Percentiles rank a stretch among this genome's conserved stretches.
phyloP scores from a whole-genome alignment of 1,284 basidiomycete species.

The Leccinum laetum region DNA sequence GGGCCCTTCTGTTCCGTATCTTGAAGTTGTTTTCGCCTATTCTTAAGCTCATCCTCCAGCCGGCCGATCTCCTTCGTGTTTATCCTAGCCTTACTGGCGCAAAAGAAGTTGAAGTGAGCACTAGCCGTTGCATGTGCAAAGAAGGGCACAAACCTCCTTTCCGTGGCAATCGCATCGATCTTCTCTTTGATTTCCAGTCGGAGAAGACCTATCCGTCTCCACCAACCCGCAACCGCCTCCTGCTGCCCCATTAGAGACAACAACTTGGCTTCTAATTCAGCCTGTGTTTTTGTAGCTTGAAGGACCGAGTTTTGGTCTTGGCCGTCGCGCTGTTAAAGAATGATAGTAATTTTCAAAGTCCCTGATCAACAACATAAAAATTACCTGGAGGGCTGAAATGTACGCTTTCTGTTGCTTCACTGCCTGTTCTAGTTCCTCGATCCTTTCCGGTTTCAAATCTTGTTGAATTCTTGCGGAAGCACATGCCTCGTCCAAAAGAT shows the following conservation, averaged over 20 bases:
- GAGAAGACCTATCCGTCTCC: background rate
- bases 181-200: background rate
- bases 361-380: background rate
- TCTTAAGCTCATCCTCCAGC: slow-evolving; percentile 1
- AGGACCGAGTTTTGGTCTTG: background rate
- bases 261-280: background rate
- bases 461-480: slow-evolving; percentile 11
- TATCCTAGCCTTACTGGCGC: background rate
- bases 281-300: background rate
- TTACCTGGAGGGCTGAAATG: slow-evolving; percentile 4
- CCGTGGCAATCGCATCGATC: background rate
- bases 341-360: background rate
- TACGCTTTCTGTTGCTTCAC: background rate
- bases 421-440: slow-evolving; percentile 4
- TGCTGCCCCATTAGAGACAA: background rate
- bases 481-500: slow-evolving; percentile 13
- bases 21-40: background rate
- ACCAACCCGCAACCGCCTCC: background rate
- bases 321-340: background rate
- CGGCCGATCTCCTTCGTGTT: background rate
- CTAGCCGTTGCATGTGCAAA: background rate
- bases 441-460: slow-evolving; percentile 8
- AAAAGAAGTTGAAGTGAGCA: background rate
- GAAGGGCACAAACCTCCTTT: background rate
- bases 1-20: background rate